phyloP scores from a whole-genome alignment of 176 grass and related monocot species.

The Raddia distichophylla region DNA sequence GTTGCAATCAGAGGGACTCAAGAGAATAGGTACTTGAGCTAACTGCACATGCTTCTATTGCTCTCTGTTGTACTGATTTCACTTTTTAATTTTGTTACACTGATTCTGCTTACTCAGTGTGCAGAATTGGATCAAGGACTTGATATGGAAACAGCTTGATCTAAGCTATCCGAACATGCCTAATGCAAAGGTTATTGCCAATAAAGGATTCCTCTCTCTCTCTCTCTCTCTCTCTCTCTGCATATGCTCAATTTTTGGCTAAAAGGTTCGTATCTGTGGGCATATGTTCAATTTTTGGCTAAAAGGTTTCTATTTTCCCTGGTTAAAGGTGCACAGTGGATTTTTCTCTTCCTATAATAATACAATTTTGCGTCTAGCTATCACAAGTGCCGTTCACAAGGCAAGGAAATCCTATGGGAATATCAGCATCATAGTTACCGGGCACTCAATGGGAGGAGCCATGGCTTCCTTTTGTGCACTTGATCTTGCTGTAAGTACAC shows the following conservation, averaged over 20 bases:
- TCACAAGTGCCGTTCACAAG: slow-evolving; percentile 54
- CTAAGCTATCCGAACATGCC: slow-evolving; percentile 83
- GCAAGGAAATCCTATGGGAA: slow-evolving; percentile 50
- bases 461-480: slow-evolving; percentile 70
- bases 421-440: slow-evolving; percentile 54
- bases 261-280: not conserved
- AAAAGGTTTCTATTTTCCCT: slow-evolving; percentile 28
- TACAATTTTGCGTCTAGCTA: slow-evolving; percentile 53
- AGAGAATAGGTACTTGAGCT: slow-evolving; percentile 75
- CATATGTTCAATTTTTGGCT: not conserved
- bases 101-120: slow-evolving; percentile 50
- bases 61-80: not conserved
- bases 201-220: not conserved
- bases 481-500: slow-evolving; percentile 61
- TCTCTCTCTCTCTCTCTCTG: too few species aligned
- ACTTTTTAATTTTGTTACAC: not conserved
- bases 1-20: slow-evolving; percentile 95
- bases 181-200: slow-evolving; percentile 53
- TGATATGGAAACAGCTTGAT: slow-evolving; percentile 95
- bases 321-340: slow-evolving; percentile 62
- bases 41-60: slow-evolving; percentile 6
- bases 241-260: not conserved
- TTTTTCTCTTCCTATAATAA: slow-evolving; percentile 73
- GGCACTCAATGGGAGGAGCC: slow-evolving; percentile 76
- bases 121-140: slow-evolving; percentile 84